phyloP scores from a whole-genome alignment of 306 rosid genomes.

The Rubus parviflorus region DNA sequence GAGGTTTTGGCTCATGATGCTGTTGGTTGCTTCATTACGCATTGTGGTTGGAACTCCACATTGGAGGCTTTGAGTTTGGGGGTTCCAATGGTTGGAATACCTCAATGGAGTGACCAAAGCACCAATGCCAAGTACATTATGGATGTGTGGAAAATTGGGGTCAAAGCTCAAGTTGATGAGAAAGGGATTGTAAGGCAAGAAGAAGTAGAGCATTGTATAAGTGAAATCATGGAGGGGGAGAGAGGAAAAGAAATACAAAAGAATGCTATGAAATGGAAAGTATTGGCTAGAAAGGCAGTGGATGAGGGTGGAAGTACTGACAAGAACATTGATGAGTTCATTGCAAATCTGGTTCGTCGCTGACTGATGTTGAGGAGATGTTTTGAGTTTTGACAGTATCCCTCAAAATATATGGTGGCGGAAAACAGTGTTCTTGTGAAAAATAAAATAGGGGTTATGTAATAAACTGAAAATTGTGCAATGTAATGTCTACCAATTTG shows the following conservation, averaged over 20 bases:
- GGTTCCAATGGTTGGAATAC: background rate
- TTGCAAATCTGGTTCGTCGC: background rate
- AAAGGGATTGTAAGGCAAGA: slow-evolving; percentile 5
- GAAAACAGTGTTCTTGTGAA: no score
- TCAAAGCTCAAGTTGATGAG: slow-evolving; percentile 7
- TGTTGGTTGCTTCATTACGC: slow-evolving; percentile 18
- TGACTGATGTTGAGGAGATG: background rate
- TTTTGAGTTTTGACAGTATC: background rate
- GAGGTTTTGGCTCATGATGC: slow-evolving; percentile 25
- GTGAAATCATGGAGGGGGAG: slow-evolving; percentile 1
- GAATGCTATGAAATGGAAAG: background rate
- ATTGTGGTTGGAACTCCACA: slow-evolving; percentile 21
- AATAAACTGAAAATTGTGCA: no score
- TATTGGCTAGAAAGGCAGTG: background rate
- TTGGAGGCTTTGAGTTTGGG: slow-evolving; percentile 19
- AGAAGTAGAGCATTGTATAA: background rate
- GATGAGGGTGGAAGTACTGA: slow-evolving; percentile 8
- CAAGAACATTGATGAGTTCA: slow-evolving; percentile 6
- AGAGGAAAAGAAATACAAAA: background rate
- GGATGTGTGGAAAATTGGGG: slow-evolving; percentile 22
- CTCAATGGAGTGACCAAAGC: background rate
- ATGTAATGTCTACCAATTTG: no score
- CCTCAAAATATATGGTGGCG: background rate
- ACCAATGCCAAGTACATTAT: slow-evolving; percentile 6
- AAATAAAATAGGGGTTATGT: no score